phyloP scores from a whole-genome alignment of 2,329 filamentous ascomycete genomes.

The Monilinia fructigena region DNA sequence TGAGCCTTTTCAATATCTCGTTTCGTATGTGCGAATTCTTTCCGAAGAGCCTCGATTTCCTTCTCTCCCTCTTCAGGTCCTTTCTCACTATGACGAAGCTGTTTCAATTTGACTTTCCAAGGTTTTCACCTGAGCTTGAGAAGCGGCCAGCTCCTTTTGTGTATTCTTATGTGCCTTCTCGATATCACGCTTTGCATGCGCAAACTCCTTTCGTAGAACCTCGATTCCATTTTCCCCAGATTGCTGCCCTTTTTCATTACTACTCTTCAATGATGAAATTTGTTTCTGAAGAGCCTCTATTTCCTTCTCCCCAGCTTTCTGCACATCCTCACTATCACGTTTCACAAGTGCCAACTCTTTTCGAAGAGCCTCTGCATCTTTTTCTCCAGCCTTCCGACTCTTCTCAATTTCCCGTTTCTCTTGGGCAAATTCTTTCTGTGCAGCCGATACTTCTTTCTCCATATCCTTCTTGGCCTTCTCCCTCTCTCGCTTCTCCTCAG shows the following conservation, averaged over 20 bases:
- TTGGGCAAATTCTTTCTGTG: constrained; percentile 41
- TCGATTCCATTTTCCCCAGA: constrained; percentile 50
- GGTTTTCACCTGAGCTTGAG: constrained; percentile 63
- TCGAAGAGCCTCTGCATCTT: constrained; percentile 36
- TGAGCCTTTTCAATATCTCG: constrained; percentile 35
- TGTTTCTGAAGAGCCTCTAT: constrained; percentile 38
- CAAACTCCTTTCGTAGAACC: constrained; percentile 41
- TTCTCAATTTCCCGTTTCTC: constrained; percentile 38
- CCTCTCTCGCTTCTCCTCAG: constrained; percentile 38
- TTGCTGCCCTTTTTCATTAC: constrained; percentile 47
- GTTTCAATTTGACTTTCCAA: constrained; percentile 26
- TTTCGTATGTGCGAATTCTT: constrained; percentile 41
- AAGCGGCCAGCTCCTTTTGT: constrained; percentile 40
- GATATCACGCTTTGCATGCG: constrained; percentile 38
- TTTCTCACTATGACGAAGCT: constrained; percentile 43
- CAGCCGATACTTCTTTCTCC: constrained; percentile 42
- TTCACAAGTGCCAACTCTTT: constrained; percentile 42
- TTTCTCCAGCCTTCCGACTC: constrained; percentile 31
- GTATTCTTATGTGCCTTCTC: constrained; percentile 31
- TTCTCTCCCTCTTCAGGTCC: constrained; percentile 47
- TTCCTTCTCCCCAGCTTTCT: constrained; percentile 38
- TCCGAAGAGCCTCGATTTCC: constrained; percentile 43
- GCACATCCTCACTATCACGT: constrained; percentile 45
- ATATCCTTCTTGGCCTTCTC: constrained; percentile 35
- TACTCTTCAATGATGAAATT: constrained; percentile 42